These are phyloP conservation scores for Phallus indusiatus DNA, from an alignment of 768 basidiomycete genomes.

Conservation along the genomic window DNA sequence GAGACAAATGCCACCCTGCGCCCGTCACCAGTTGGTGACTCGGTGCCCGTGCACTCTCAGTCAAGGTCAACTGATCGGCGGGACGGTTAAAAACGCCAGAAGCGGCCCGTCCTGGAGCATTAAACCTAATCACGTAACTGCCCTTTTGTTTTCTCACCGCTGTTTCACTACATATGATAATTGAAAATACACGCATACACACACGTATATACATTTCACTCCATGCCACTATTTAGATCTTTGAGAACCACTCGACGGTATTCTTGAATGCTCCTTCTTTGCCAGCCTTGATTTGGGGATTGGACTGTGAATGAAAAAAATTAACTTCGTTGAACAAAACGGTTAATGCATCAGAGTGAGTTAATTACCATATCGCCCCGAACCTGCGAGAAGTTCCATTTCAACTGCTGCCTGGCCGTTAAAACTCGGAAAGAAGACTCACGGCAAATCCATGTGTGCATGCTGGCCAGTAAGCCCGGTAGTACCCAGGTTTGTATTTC, in stretches of 20 bases:
- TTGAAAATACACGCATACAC: too few species aligned
- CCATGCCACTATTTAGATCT: background rate
- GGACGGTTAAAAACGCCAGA: too few species aligned
- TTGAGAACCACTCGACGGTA: constrained; percentile 11
- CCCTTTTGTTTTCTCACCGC: too few species aligned
- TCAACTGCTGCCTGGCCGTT: background rate
- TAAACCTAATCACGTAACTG: too few species aligned
- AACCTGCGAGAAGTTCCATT: background rate
- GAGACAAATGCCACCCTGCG: too few species aligned
- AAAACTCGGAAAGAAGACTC: constrained; percentile 14
- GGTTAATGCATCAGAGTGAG: background rate
- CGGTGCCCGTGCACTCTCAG: too few species aligned
- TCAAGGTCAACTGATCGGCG: too few species aligned
- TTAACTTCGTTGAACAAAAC: background rate
- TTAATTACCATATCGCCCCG: constrained; percentile 10
- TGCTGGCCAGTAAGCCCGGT: constrained; percentile 16
- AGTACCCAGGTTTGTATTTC: constrained; percentile 12
- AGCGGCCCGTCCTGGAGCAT: too few species aligned
- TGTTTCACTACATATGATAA: too few species aligned
- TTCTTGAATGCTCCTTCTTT: constrained; percentile 11
- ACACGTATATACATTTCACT: too few species aligned
- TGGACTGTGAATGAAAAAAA: background rate
- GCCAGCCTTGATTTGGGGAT: constrained; percentile 9
- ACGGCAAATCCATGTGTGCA: constrained; percentile 27
- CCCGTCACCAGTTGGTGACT: too few species aligned